phyloP scores from a whole-genome alignment of 371 early-diverging fungal species.

The Mortierella sp. region DNA sequence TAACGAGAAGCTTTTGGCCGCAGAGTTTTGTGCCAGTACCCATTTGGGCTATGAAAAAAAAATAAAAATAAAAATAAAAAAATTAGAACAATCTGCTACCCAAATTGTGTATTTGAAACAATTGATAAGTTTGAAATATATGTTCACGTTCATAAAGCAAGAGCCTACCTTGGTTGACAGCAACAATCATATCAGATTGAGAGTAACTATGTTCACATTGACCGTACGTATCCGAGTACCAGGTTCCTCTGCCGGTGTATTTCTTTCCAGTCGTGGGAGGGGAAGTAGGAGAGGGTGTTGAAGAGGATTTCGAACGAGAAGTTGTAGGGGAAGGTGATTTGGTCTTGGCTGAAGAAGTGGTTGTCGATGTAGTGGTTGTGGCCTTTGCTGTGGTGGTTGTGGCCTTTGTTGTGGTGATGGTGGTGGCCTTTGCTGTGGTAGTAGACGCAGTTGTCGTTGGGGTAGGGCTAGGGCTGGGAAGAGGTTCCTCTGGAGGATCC shows the following conservation, averaged over 20 bases:
- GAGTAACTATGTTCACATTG: conserved; percentile 44
- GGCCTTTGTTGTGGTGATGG: conserved; percentile 14
- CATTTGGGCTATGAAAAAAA: too few species aligned
- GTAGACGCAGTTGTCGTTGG: conserved; percentile 2
- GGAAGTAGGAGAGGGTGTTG: conserved; percentile 8
- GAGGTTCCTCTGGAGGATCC: conserved; percentile 2
- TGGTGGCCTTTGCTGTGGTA: conserved; percentile 13
- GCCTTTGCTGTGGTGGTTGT: conserved; percentile 10
- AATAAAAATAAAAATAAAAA: too few species aligned
- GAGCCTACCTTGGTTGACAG: conserved; percentile 34
- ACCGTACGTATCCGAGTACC: conserved; percentile 52
- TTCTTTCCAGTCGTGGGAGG: conserved; percentile 10
- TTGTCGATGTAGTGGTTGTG: conserved; percentile 20
- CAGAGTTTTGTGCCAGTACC: too few species aligned
- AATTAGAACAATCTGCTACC: too few species aligned
- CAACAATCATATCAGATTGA: conserved; percentile 46
- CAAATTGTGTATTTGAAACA: too few species aligned
- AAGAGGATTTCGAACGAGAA: too few species aligned
- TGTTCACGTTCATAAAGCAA: too few species aligned
- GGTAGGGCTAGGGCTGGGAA: conserved; percentile 1
- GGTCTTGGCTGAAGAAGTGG: conserved; percentile 11
- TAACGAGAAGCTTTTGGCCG: too few species aligned
- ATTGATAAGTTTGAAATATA: neutral
- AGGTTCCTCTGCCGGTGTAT: conserved; percentile 39
- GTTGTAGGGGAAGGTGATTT: neutral